phyloP scores from a whole-genome alignment of 192 early-diverging fungal species.

The Dimargaris cristalligena region DNA sequence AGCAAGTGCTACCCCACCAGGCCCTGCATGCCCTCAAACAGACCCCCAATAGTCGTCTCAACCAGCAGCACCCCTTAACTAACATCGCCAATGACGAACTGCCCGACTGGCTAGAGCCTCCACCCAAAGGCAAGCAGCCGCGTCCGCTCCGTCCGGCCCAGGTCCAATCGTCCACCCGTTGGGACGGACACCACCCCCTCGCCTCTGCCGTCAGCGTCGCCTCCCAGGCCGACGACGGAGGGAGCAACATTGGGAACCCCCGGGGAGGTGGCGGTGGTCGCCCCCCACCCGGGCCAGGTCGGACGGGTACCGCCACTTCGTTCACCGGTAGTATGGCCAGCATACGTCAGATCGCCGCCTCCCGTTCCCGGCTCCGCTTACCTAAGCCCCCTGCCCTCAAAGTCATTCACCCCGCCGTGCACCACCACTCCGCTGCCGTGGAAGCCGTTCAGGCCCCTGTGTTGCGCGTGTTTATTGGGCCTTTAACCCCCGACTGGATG shows the following conservation, averaged over 20 bases:
- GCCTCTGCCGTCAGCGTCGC: background rate
- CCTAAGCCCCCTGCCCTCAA: background rate
- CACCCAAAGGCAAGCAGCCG: no score
- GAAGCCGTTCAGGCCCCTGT: slow-evolving; percentile 5
- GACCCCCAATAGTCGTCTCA: background rate
- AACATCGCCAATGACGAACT: background rate
- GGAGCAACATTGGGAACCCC: no score
- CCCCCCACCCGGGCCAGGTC: background rate
- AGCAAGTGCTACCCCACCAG: slow-evolving; percentile 6
- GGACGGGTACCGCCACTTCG: no score
- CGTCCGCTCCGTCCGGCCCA: no score
- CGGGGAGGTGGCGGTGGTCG: no score
- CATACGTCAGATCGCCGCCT: background rate
- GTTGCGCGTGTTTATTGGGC: slow-evolving; percentile 8
- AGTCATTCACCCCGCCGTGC: slow-evolving; percentile 4
- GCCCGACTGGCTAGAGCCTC: no score
- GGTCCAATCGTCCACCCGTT: background rate
- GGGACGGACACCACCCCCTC: background rate
- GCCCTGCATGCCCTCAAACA: slow-evolving; percentile 7
- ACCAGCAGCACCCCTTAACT: background rate
- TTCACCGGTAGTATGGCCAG: background rate
- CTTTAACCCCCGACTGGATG: slow-evolving; percentile 9
- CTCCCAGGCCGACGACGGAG: no score
- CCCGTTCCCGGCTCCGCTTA: slow-evolving; percentile 6
- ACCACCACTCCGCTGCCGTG: background rate